Evolutionary conservation across 2,329 filamentous ascomycete species (phyloP), one percentile per base, ranked within the genome.

Genomic region (Stachybotrys elegans): DNA sequence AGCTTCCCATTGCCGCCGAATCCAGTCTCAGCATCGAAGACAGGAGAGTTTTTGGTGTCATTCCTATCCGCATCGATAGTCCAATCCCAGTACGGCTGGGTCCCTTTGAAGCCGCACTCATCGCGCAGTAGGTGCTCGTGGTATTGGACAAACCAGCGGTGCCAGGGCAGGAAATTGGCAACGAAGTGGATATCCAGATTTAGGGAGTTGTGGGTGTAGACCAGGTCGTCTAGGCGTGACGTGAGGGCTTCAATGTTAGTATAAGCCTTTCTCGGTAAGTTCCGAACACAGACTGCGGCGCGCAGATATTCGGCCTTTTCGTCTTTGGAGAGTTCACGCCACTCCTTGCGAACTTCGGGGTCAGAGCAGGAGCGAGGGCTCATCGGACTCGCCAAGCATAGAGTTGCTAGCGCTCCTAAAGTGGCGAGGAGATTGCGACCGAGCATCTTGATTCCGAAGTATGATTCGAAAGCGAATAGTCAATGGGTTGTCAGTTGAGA

Each of bases 81-180:
- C 55, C 54, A 59, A 44, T 61, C 57, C 59, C 60, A 63, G 47
- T 61, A 58, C 34, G 63, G 62, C 43, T 65, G 63, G 11, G 49
- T 45, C 16, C 60, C 61, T 8, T 36, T 53, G 49, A 58, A 66
- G 39, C 53, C 53, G 43, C 64, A 67, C 40, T 61, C 54, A 2
- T 42, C 52, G 19, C 54, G 50, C 2, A 67, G 51, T 1, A 56
- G 46, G 14, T 49, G n/a, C 44, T 66, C 62, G 43, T 65, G 61
- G 6, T 57, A 44, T 20, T 57, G 48, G 13, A 63, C 47, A 42
- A 58, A 55, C 22, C 54, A 58, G 9, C 63, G 58, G 47, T 68
- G 64, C 54, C 57, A 67, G 2, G 63, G 62, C 19, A 67, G 56
- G 47, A 68, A 67, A 20, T 40, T 40, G 38, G 38, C 38, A 4